Percentiles rank a stretch among this genome's conserved stretches.
Evolutionary conservation across 1,284 basidiomycete genomes (phyloP).

Genomic region (Sphagnurus paluster): DNA sequence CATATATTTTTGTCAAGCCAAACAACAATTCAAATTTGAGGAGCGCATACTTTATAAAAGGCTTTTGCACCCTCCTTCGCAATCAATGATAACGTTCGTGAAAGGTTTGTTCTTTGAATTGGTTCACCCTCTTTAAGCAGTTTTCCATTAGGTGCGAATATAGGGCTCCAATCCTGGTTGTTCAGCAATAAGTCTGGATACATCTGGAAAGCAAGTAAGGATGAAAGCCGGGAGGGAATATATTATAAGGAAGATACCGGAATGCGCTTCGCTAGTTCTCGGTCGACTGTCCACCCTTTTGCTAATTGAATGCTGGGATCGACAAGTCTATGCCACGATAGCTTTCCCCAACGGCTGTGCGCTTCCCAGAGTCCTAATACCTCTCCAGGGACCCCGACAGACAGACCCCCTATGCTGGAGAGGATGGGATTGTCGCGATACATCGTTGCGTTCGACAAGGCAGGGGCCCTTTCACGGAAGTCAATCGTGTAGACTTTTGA

Average conservation of each 20-base stretch:
- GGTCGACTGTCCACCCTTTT: slow-evolving; percentile 73
- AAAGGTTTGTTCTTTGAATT: slow-evolving; percentile 69
- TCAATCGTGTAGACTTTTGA: slow-evolving; percentile 79
- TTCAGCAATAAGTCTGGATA: slow-evolving; percentile 67
- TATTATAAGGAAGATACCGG: slow-evolving; percentile 45
- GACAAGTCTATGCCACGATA: slow-evolving; percentile 80
- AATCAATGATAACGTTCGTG: slow-evolving; percentile 65
- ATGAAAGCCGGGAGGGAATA: slow-evolving; percentile 1
- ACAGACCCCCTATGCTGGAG: slow-evolving; percentile 74
- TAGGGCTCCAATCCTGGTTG: slow-evolving; percentile 74
- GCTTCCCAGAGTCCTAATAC: slow-evolving; percentile 81
- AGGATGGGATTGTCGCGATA: slow-evolving; percentile 53
- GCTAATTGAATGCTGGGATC: slow-evolving; percentile 77
- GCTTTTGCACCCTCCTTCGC: slow-evolving; percentile 70
- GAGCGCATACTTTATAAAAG: slow-evolving; percentile 63
- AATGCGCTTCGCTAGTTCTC: slow-evolving; percentile 73
- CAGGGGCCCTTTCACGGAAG: slow-evolving; percentile 88
- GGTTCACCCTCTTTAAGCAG: slow-evolving; percentile 75
- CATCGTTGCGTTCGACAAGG: slow-evolving; percentile 74
- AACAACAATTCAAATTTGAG: slow-evolving; percentile 2
- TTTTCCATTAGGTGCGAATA: slow-evolving; percentile 80
- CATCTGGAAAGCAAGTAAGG: slow-evolving; percentile 35
- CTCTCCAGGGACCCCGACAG: slow-evolving; percentile 87
- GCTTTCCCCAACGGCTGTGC: slow-evolving; percentile 74
- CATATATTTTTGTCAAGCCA: slow-evolving; percentile 10